Evolutionary conservation across 83 land plant genomes (phyloP).

Genomic region (Diphasiastrum complanatum): DNA sequence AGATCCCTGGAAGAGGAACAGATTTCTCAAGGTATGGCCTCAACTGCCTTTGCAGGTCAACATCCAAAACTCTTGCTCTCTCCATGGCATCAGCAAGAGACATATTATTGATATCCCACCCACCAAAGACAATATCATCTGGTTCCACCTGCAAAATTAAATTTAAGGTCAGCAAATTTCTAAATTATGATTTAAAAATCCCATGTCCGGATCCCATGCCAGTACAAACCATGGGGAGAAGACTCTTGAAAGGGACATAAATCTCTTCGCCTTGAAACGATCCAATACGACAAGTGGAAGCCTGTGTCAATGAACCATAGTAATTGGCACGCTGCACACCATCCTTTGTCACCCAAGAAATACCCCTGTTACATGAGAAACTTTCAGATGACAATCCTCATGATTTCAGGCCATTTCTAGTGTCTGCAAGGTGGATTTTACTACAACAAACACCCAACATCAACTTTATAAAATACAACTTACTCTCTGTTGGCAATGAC

Average conservation of each 20-base stretch:
- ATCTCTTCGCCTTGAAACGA: slow-evolving; percentile 90
- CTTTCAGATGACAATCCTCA: not conserved
- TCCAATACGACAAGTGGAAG: slow-evolving; percentile 78
- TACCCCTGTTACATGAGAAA: slow-evolving; percentile 35
- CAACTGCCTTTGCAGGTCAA: slow-evolving; percentile 89
- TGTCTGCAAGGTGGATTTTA: not conserved
- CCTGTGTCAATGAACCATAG: slow-evolving; percentile 92
- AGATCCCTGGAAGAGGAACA: slow-evolving; percentile 89
- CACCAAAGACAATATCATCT: slow-evolving; percentile 83
- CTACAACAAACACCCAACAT: slow-evolving; percentile 3
- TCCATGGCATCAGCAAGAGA: slow-evolving; percentile 91
- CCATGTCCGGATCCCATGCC: no score
- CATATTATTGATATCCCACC: slow-evolving; percentile 91
- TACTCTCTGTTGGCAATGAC: slow-evolving; percentile 96
- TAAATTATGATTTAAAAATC: no score
- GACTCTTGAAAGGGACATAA: slow-evolving; percentile 94
- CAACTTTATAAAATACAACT: slow-evolving; percentile 18
- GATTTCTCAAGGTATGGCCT: slow-evolving; percentile 81
- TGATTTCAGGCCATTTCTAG: not conserved
- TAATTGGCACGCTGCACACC: slow-evolving; percentile 91
- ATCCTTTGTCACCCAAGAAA: slow-evolving; percentile 97
- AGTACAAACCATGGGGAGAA: slow-evolving; percentile 81
- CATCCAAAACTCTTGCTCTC: slow-evolving; percentile 71
- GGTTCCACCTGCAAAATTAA: slow-evolving; percentile 62
- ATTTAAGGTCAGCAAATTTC: no score